Evolutionary conservation across 192 early-diverging fungal genomes (phyloP).

Genomic region (Gaertneriomyces sp.): DNA sequence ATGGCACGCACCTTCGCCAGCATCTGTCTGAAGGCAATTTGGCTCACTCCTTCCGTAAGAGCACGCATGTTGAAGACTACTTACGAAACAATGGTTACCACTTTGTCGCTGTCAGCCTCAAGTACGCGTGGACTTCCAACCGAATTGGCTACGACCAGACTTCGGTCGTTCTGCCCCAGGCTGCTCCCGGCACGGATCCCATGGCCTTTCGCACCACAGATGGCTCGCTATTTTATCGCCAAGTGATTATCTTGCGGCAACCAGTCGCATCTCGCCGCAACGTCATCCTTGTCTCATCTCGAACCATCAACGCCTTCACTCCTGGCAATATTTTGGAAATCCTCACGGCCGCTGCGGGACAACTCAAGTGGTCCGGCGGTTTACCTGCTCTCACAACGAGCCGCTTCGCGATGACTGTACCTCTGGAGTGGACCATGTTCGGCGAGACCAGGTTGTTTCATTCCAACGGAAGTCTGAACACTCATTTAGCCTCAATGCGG

Average conservation of each 20-base stretch:
- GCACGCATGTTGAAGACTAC: not conserved
- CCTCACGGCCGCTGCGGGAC: not conserved
- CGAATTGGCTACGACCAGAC: not conserved
- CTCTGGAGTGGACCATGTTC: not conserved
- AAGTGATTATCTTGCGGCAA: constrained; percentile 1
- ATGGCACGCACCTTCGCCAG: not conserved
- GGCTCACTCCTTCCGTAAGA: not conserved
- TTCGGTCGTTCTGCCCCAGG: not conserved
- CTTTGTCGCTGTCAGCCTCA: not conserved
- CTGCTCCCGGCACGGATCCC: not conserved
- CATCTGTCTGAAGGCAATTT: not conserved
- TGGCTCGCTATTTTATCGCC: not conserved
- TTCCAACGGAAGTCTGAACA: not conserved
- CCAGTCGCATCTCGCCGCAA: not conserved
- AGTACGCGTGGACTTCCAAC: not conserved
- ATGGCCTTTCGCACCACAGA: not conserved
- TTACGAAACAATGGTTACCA: not conserved
- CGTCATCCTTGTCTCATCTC: constrained; percentile 5
- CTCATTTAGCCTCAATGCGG: too few relatives aligned
- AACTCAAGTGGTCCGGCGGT: constrained; percentile 1
- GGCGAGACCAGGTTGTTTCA: not conserved
- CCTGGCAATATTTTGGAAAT: not conserved
- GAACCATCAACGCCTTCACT: not conserved
- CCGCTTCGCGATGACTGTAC: not conserved
- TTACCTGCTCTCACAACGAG: not conserved